Evolutionary conservation across 306 rosid genomes (phyloP).

Genomic region (Cicer arietinum): DNA sequence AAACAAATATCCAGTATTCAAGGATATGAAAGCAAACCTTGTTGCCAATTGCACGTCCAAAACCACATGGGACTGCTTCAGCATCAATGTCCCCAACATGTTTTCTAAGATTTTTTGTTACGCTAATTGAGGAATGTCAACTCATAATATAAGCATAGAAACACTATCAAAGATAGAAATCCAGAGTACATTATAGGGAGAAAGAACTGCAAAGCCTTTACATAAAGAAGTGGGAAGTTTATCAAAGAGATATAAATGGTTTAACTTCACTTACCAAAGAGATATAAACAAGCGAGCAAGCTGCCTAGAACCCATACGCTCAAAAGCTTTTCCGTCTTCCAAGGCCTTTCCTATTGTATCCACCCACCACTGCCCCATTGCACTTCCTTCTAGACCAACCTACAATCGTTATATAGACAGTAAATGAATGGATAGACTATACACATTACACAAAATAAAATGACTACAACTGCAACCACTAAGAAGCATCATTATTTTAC

Average conservation of each 20-base stretch:
- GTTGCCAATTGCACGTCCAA: too few relatives aligned
- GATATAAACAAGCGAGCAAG: conserved; percentile 98
- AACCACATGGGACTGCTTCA: conserved; percentile 98
- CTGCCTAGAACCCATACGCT: conserved; percentile 99
- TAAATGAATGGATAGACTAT: conserved; percentile 40
- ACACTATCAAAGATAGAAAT: conserved; percentile 33
- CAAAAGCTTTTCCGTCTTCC: conserved; percentile 86
- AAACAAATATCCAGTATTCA: too few relatives aligned
- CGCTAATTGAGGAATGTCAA: too few relatives aligned
- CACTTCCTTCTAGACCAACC: conserved; percentile 99
- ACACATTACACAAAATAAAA: conserved; percentile 22
- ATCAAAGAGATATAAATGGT: conserved; percentile 31
- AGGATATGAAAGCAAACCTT: too few relatives aligned
- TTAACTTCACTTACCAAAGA: conserved; percentile 77
- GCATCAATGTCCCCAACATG: conserved; percentile 95
- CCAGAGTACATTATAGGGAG: conserved; percentile 12
- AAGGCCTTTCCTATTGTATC: conserved; percentile 95
- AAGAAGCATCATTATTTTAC: not conserved
- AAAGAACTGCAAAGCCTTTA: conserved; percentile 9
- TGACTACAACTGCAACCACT: not conserved
- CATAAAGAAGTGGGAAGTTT: conserved; percentile 26
- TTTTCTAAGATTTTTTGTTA: conserved; percentile 84
- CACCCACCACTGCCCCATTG: conserved; percentile 97
- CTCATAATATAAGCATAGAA: conserved; percentile 42
- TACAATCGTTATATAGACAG: conserved; percentile 53